Evolutionary conservation across 1,139 yeast species (phyloP).

Genomic region (Hyphopichia burtonii): DNA sequence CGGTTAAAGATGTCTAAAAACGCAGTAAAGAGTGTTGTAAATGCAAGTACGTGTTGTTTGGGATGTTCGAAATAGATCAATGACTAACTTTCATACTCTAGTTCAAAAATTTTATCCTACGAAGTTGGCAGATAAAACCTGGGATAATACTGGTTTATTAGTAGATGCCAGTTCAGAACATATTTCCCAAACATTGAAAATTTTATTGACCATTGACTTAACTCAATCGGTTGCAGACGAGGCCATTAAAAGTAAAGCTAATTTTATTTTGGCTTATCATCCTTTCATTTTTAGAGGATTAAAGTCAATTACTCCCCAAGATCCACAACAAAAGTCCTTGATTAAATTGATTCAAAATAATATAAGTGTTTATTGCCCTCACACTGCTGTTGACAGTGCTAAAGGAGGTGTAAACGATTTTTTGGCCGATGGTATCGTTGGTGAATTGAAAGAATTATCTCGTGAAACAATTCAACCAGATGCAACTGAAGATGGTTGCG

Average conservation of each 20-base stretch:
- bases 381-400: conserved; percentile 94
- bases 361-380: conserved; percentile 90
- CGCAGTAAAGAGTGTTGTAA: conserved; percentile 47
- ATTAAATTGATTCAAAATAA: conserved; percentile 70
- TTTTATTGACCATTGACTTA: conserved; percentile 79
- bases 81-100: conserved; percentile 16
- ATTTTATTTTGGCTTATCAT: conserved; percentile 81
- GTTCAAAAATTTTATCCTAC: conserved; percentile 73
- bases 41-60: conserved; percentile 45
- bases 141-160: conserved; percentile 93
- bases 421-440: conserved; percentile 63
- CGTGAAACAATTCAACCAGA: conserved; percentile 30
- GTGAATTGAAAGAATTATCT: conserved; percentile 18
- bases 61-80: neutral
- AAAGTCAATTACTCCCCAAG: conserved; percentile 64
- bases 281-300: conserved; percentile 92
- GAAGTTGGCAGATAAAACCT: conserved; percentile 74
- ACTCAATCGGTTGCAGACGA: conserved; percentile 85
- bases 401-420: conserved; percentile 91
- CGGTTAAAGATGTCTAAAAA: conserved; percentile 30
- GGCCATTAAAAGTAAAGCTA: conserved; percentile 55
- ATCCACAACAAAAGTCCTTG: conserved; percentile 81
- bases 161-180: conserved; percentile 55
- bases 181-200: conserved; percentile 19
- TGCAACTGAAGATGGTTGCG: conserved; percentile 47